Evolutionary conservation across 352 stramenopile genomes (phyloP), one percentile per base, ranked within the genome.

Genomic region (Globisporangium abappressorium): DNA sequence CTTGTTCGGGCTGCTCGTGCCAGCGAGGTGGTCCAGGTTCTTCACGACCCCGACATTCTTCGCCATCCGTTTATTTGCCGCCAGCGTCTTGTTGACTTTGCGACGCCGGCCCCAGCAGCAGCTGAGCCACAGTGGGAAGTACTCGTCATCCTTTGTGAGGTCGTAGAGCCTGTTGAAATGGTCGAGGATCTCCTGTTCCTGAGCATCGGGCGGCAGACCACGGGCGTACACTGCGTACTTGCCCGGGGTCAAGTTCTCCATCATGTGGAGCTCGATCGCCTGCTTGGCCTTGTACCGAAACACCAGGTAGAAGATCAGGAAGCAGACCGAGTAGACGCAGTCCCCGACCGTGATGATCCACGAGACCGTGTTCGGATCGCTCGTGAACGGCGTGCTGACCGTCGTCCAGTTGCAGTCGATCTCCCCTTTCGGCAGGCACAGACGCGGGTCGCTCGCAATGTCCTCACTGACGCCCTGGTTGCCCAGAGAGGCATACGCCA

Each of bases 141-240:
- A 84, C 24, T 71, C 65, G 53, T 95, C 89, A 15, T 85, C 81
- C 47, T 87, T 77, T 0, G 79, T 91, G 11, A 87, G 82, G 36
- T 94, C 84, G 58, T 93, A 97, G 0, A 79, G 76, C 0, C 58
- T 43, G 49, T 92, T 92, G 58, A 97, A 97, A 58, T 96, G 88
- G 5, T 83, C 64, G 3, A 91, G 61, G 28, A 96, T 81, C 62
- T 96, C 88, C 0, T 64, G 60, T 14, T 86, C 70, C 0, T 78
- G 94, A 2, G 89, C 80, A 60, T 96, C 80, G 0, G 71, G 36
- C 1, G 90, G 90, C 1, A 97, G 67, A 2, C 87, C 88, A 36
- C 80, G 73, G 5, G 95, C 87, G 51, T 79, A 94, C 22, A 97
- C 73, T 0, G 90, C 76, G 65, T 93, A 97, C 62, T 95, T 94